Conservation (phyloP, 768 basidiomycete species). For the Pulveroboletus ravenelii region DNA sequence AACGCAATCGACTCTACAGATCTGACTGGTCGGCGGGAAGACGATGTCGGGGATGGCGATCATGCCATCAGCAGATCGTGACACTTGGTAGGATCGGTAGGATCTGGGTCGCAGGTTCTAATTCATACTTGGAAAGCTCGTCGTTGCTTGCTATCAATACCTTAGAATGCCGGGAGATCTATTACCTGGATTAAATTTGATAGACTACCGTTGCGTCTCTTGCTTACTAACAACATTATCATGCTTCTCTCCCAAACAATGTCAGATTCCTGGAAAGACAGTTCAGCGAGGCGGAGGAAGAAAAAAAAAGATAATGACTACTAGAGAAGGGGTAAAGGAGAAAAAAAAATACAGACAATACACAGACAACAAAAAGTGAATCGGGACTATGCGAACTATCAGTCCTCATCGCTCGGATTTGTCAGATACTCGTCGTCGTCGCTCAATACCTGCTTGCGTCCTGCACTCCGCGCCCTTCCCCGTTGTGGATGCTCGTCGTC, state of each 20-base stretch:
- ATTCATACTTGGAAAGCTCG: too few species aligned
- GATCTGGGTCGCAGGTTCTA: not conserved
- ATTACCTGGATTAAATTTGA: too few species aligned
- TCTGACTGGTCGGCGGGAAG: conserved; percentile 15
- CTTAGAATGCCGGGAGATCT: too few species aligned
- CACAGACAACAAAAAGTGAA: conserved; percentile 2
- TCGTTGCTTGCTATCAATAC: not conserved
- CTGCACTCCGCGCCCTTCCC: conserved; percentile 52
- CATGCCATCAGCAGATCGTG: not conserved
- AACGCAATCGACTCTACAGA: conserved; percentile 54
- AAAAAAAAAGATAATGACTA: conserved; percentile 5
- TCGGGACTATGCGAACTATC: conserved; percentile 8
- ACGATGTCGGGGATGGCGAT: not conserved
- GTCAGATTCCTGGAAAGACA: not conserved
- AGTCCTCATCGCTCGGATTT: conserved; percentile 67
- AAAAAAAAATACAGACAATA: conserved; percentile 13
- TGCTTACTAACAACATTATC: too few species aligned
- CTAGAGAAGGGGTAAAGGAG: not conserved
- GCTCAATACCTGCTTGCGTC: conserved; percentile 70
- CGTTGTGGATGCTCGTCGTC: conserved; percentile 67
- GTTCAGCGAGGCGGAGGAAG: not conserved
- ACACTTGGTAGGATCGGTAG: not conserved
- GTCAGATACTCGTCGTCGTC: conserved; percentile 64
- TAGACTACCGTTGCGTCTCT: too few species aligned
- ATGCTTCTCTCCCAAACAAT: not conserved